Evolutionary conservation across 805 yeast genomes (phyloP).

Genomic region (Candida stauntonica): DNA sequence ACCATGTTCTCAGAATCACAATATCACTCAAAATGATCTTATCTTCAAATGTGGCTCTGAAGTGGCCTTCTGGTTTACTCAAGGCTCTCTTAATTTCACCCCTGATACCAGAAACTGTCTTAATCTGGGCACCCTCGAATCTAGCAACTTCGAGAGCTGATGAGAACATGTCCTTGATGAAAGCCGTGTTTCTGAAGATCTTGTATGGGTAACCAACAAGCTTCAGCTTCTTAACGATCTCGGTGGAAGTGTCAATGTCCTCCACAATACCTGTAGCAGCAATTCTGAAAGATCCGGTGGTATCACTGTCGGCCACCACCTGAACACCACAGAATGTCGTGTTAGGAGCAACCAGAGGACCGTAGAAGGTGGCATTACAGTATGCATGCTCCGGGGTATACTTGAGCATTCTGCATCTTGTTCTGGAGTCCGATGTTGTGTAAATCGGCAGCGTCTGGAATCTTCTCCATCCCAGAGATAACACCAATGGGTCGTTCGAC

Average conservation of each 20-base stretch:
- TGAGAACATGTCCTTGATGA: constrained; percentile 93
- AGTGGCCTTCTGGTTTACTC: constrained; percentile 91
- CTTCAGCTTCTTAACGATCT: constrained; percentile 93
- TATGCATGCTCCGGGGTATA: constrained; percentile 98
- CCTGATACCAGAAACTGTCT: constrained; percentile 94
- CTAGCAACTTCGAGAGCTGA: constrained; percentile 93
- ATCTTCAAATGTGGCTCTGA: constrained; percentile 96
- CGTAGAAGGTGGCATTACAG: constrained; percentile 93
- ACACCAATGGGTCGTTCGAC: constrained; percentile 89
- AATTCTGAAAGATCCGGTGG: constrained; percentile 88
- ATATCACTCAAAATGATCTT: constrained; percentile 88
- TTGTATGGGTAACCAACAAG: constrained; percentile 93
- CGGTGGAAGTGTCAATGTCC: constrained; percentile 83
- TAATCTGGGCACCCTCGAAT: constrained; percentile 95
- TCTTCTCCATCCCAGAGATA: constrained; percentile 97
- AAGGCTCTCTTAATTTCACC: constrained; percentile 97
- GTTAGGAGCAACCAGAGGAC: constrained; percentile 95
- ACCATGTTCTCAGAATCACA: constrained; percentile 91
- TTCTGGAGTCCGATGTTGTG: constrained; percentile 95
- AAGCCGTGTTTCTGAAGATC: constrained; percentile 93
- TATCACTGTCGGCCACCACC: constrained; percentile 74
- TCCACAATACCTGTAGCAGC: constrained; percentile 96
- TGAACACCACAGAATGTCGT: constrained; percentile 97
- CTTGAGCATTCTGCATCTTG: constrained; percentile 95
- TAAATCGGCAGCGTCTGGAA: constrained; percentile 95